These are phyloP conservation scores for Coemansia sp. DNA, from an alignment of 192 early-diverging fungal species.

Conservation along the genomic window DNA sequence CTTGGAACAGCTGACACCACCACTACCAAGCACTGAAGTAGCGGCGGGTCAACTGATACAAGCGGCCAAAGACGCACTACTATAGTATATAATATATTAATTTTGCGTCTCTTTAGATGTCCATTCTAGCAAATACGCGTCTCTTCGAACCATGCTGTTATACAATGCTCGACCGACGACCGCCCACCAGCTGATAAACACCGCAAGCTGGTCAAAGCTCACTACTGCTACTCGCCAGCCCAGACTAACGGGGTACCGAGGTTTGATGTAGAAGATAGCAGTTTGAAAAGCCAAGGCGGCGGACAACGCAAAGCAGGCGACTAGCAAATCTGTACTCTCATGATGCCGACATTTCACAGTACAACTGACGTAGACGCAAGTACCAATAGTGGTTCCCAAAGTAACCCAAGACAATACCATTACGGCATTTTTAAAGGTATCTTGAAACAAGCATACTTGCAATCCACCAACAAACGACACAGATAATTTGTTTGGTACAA, in stretches of 20 bases:
- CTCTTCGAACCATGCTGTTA: constrained; percentile 9
- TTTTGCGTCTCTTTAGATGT: neutral
- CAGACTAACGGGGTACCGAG: constrained; percentile 17
- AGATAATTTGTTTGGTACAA: constrained; percentile 12
- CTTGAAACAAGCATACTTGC: constrained; percentile 25
- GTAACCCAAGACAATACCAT: constrained; percentile 11
- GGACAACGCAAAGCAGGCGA: constrained; percentile 5
- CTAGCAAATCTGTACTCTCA: constrained; percentile 1
- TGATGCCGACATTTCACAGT: neutral
- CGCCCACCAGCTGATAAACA: constrained; percentile 33
- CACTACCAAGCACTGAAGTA: neutral
- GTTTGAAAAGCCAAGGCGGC: constrained; percentile 22
- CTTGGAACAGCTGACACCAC: neutral
- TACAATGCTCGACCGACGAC: constrained; percentile 20
- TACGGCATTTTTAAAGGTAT: constrained; percentile 21
- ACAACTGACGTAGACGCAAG: neutral
- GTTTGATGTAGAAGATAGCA: constrained; percentile 16
- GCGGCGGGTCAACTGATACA: neutral
- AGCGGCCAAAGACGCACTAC: neutral
- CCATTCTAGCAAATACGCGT: constrained; percentile 20
- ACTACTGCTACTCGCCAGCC: constrained; percentile 30
- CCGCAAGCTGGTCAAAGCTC: constrained; percentile 18
- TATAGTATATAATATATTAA: neutral
- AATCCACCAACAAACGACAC: constrained; percentile 11
- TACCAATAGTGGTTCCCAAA: neutral